phyloP scores from a whole-genome alignment of 768 basidiomycete species.

The Sarcodon aspratus region DNA sequence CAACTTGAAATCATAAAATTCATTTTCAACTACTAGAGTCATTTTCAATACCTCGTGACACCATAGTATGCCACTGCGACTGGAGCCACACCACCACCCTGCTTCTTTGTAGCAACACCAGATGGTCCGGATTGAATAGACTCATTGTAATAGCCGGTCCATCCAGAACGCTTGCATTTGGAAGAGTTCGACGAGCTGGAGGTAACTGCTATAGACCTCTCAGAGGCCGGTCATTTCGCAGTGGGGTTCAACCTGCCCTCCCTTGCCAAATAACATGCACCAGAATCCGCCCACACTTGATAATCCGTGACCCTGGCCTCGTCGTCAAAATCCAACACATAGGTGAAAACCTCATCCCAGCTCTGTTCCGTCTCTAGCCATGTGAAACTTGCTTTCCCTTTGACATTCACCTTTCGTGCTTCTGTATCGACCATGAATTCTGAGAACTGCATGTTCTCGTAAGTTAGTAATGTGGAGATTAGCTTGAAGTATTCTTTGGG shows the following conservation, averaged over 20 bases:
- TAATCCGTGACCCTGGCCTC: constrained; percentile 42
- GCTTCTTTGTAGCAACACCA: too few relatives aligned
- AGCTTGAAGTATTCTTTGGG: constrained; percentile 34
- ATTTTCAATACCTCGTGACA: too few relatives aligned
- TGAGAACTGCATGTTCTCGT: constrained; percentile 40
- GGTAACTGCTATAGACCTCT: too few relatives aligned
- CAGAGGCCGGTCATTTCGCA: too few relatives aligned
- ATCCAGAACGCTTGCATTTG: too few relatives aligned
- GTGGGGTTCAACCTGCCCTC: constrained; percentile 25
- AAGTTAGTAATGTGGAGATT: constrained; percentile 33
- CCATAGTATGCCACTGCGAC: too few relatives aligned
- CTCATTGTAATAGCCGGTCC: too few relatives aligned
- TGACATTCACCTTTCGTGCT: constrained; percentile 38
- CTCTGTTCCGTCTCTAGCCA: constrained; percentile 34
- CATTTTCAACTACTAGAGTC: too few relatives aligned
- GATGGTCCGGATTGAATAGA: too few relatives aligned
- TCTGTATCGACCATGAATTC: constrained; percentile 44
- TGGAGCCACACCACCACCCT: too few relatives aligned
- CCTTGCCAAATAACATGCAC: constrained; percentile 49
- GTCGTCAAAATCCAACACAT: constrained; percentile 50
- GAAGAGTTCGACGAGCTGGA: too few relatives aligned
- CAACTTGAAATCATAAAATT: too few relatives aligned
- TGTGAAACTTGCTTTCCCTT: constrained; percentile 42
- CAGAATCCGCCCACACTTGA: constrained; percentile 63
- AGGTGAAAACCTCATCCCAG: constrained; percentile 54